A percentile compares a stretch with the other conserved stretches of the same genome.
Evolutionary conservation across 805 yeast genomes (phyloP).

Genomic region (Lipomyces spencermartinsiae): DNA sequence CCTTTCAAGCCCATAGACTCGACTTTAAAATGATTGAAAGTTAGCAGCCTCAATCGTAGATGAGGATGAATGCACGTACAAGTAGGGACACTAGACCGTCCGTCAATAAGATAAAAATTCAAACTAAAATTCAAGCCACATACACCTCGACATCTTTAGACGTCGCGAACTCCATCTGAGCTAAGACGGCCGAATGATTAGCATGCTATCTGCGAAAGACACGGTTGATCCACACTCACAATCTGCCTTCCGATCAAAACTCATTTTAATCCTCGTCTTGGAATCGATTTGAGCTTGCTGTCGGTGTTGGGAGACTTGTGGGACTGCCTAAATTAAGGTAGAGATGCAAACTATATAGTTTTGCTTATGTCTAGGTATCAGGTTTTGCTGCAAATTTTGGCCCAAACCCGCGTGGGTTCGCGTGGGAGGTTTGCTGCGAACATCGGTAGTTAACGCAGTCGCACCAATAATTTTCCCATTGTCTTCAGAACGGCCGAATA

Average conservation of each 20-base stretch:
- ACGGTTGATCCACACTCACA: slow-evolving; percentile 16
- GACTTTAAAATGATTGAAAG: slow-evolving; percentile 22
- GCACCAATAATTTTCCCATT: too few relatives aligned
- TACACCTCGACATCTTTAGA: slow-evolving; percentile 59
- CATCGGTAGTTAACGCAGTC: too few relatives aligned
- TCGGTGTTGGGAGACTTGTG: not conserved
- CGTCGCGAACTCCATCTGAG: slow-evolving; percentile 60
- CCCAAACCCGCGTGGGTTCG: too few relatives aligned
- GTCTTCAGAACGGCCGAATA: not conserved
- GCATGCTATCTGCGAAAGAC: not conserved
- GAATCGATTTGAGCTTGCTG: not conserved
- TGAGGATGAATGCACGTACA: slow-evolving; percentile 23
- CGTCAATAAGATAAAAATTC: not conserved
- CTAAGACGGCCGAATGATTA: slow-evolving; percentile 7
- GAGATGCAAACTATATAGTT: not conserved
- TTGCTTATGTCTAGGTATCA: not conserved
- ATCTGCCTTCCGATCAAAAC: slow-evolving; percentile 30
- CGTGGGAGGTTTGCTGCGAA: too few relatives aligned
- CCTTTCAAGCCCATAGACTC: slow-evolving; percentile 42
- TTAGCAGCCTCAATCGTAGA: slow-evolving; percentile 7
- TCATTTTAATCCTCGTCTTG: slow-evolving; percentile 14
- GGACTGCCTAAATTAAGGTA: not conserved
- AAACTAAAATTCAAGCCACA: slow-evolving; percentile 2
- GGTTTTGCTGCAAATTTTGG: not conserved
- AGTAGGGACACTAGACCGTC: slow-evolving; percentile 30